phyloP scores from a whole-genome alignment of 495 filamentous ascomycete species.

The Neurospora sp. region DNA sequence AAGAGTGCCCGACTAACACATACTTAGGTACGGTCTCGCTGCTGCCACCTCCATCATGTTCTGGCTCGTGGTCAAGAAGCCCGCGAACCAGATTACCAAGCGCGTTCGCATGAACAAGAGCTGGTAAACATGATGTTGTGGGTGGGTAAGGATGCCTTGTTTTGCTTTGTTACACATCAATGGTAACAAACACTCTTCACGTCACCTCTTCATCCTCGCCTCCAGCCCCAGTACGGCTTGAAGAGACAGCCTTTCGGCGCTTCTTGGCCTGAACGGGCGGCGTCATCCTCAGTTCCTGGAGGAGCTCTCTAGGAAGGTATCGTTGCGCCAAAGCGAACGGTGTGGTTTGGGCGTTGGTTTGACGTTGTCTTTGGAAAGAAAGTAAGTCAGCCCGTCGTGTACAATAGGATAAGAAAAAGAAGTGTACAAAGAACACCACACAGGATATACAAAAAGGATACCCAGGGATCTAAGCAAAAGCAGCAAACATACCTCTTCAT shows the following conservation, averaged over 20 bases:
- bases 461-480: conserved; percentile 15
- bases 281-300: conserved; percentile 71
- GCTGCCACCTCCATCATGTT: conserved; percentile 88
- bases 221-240: background rate
- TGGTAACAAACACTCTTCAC: conserved; percentile 12
- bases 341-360: conserved; percentile 59
- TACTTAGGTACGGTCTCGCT: conserved; percentile 72
- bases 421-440: background rate
- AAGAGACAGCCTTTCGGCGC: conserved; percentile 2
- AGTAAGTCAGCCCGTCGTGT: conserved; percentile 10
- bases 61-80: conserved; percentile 82
- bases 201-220: conserved; percentile 15
- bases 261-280: conserved; percentile 31
- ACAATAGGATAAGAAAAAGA: conserved; percentile 25
- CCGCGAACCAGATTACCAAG: conserved; percentile 59
- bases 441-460: conserved; percentile 12
- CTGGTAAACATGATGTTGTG: conserved; percentile 43
- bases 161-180: background rate
- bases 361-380: conserved; percentile 59
- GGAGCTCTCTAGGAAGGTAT: conserved; percentile 68
- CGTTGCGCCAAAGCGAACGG: conserved; percentile 75
- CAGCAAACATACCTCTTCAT: conserved; percentile 61
- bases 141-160: background rate
- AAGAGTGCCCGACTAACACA: conserved; percentile 1
- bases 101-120: conserved; percentile 71